Base-by-base conservation (phyloP, 495 filamentous ascomycete species). In the Penicillium lagena region DNA sequence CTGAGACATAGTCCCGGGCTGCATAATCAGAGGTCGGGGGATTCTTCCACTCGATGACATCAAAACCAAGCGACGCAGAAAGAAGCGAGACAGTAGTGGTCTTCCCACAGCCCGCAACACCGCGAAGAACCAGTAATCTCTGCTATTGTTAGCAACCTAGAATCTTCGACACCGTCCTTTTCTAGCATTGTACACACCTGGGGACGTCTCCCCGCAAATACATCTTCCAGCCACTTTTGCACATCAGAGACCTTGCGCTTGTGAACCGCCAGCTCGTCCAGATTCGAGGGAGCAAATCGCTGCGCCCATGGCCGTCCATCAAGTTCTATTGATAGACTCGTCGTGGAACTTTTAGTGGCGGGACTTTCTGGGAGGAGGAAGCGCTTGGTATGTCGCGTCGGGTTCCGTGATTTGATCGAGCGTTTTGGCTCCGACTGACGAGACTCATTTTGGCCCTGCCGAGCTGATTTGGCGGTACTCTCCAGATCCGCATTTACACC, bases 191-290 rank as follows among this genome's bases (percentile, higher is more conserved):
- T 7, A 43, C 54, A 41, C 12, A 56, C 58, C 49, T 61, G 52
- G 14, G 30, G 47, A 9, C 51, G 39, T 31, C 72, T 73, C 7
- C 89, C 86, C 31, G 67, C 55, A 41, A 91, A 78, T 0, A 86
- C 86, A 49, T 79, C 75, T 39, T 83, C 77, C 35, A 99, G 63
- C 93, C 94, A 97, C 30, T 56, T 71, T 37, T 78, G 75, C 12
- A 97, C 89, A 64, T 96, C 90, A 12, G 76, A 66, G 14, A 97
- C 89, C 64, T 99, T 99, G 55, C 75, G 87, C 66, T 89, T 95
- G 58, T 99, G 88, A 30, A 97, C 90, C 0, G 84, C 91, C 42
- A 97, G 72, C 63, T 96, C 90, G 28, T 82, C 80, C n/a, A 94
- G 48, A 48, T 76, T 78, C 1, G 58, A 48, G 0, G 94, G 94